Evolutionary conservation across 129 eudicot species (phyloP), one percentile per base, ranked within the genome.

Genomic region (Deinandra increscens): DNA sequence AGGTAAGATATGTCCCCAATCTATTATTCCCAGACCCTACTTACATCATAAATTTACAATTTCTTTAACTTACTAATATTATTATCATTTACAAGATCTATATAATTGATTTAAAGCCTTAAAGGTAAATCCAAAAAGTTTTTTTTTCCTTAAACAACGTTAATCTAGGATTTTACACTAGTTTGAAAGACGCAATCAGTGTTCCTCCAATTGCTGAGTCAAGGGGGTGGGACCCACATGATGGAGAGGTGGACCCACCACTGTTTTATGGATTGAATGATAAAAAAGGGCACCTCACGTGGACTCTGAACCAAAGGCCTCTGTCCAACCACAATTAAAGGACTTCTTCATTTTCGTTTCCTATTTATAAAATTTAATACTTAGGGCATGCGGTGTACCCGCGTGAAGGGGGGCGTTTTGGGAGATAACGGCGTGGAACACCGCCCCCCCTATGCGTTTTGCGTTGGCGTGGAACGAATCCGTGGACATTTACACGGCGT

Each of bases 211-310:
- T 55, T 53, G 81, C 42, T 50, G 71, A 61, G 76, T 49, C 79
- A 65, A 54, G 48, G 15, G 71, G 12, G 39, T 50, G 81, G 81
- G 76, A 50, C 81, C 71, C 31, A 29, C 0, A 10, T 63, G 33
- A 76, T n/a, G 74, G 62, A 58, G n/a, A 13, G 71, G 9, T n/a
- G 81, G 70, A 7, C 59, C 83, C 89, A 79, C 86, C 88, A 81
- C 79, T 84, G 88, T 86, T 82, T 86, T 79, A 84, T 88, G 91
- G 91, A 84, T 84, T 88, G 91, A 92, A 88, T 91, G 85, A 89
- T 89, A 86, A 83, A 87, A 81, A 84, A 93, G 95, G 87, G 95
- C 98, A 93, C 95, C 98, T 92, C 98, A 92, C 98, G 96, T 92
- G 96, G 91, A 88, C 65, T 88, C 98, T 92, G 98, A 92, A 84